These are phyloP conservation scores for Fonsecaea erecta DNA, from an alignment of 2,329 filamentous ascomycete species.

Conservation along the genomic window DNA sequence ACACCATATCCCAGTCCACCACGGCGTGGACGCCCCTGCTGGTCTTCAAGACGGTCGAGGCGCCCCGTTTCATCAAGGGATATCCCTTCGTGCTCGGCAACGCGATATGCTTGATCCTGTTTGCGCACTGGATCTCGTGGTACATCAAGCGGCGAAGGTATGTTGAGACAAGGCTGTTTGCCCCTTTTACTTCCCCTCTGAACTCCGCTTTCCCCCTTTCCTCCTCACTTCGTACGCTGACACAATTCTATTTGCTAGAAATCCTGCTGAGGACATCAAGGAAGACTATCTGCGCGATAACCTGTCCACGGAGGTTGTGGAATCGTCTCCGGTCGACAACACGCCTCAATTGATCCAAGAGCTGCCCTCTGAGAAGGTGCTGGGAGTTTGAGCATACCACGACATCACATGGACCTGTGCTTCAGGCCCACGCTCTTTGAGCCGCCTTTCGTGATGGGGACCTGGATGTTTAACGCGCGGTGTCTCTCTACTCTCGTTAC, in stretches of 20 bases:
- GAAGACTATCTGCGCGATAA: not conserved
- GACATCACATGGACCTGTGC: no score
- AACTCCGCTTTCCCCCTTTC: not conserved
- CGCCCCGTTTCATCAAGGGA: slow-evolving; percentile 50
- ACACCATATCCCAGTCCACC: slow-evolving; percentile 58
- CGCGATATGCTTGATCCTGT: slow-evolving; percentile 45
- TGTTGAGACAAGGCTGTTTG: not conserved
- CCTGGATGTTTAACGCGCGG: no score
- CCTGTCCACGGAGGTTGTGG: not conserved
- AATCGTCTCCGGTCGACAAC: not conserved
- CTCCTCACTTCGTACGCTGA: not conserved
- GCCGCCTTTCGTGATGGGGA: no score
- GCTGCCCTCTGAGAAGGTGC: not conserved
- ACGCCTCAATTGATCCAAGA: not conserved
- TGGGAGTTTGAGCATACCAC: not conserved
- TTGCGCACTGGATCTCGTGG: slow-evolving; percentile 38
- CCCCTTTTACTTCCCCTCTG: not conserved
- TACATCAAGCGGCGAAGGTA: slow-evolving; percentile 18
- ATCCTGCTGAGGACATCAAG: not conserved
- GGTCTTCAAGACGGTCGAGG: slow-evolving; percentile 55
- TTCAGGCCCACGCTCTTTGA: no score
- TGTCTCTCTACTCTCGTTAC: no score
- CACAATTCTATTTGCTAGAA: not conserved
- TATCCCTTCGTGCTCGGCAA: slow-evolving; percentile 50
- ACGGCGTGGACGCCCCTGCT: slow-evolving; percentile 62